Base-by-base conservation (phyloP, 2,329 filamentous ascomycete genomes). In the Botryotinia narcissicola region DNA sequence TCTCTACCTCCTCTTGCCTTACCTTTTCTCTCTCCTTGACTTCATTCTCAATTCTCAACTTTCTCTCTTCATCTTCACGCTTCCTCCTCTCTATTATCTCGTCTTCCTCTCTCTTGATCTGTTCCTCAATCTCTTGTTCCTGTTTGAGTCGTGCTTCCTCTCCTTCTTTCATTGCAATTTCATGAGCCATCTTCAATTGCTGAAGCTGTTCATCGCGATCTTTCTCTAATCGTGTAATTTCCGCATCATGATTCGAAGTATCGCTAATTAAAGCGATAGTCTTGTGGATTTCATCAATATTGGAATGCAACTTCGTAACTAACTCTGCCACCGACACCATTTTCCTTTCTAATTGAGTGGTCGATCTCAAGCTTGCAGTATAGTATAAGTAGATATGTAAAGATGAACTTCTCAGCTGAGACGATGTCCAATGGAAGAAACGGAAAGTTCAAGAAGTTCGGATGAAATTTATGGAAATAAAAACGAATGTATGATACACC, bases 271-370 rank as follows among this genome's bases (percentile, higher is more conserved):
- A 71, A 62, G 75, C 68, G 16, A 80, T 71, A 16, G 73, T 76
- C 32, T 75, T 62, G 54, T 79, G 76, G 14, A 80, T 80, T 40
- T 68, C 70, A 70, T 79, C 78, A 66, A 80, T 79, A 62, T 79
- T 80, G 10, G 68, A 62, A 64, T 79, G 79, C n/a, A 80, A 73
- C n/a, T 76, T 73, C 32, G 64, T 64, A 35, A 79, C 76, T 48
- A 80, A 69, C 51, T 78, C 77, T 35, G 74, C 75, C 9, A 80
- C 77, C 42, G 63, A 68, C 46, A 46, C 37, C 71, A 73, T 73
- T 18, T 51, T 73, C 35, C 60, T 14, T 46, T 73, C 29, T 3
- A 14, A 29, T 51, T 42, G 61, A 59, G 62, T 35, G 32, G 37
- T 57, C 32, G 59, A 9, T 60, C n/a, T 72, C 32, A 29, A 73